Conservation (phyloP, 805 yeast genomes). For the Nakazawaea laoshanensis region DNA sequence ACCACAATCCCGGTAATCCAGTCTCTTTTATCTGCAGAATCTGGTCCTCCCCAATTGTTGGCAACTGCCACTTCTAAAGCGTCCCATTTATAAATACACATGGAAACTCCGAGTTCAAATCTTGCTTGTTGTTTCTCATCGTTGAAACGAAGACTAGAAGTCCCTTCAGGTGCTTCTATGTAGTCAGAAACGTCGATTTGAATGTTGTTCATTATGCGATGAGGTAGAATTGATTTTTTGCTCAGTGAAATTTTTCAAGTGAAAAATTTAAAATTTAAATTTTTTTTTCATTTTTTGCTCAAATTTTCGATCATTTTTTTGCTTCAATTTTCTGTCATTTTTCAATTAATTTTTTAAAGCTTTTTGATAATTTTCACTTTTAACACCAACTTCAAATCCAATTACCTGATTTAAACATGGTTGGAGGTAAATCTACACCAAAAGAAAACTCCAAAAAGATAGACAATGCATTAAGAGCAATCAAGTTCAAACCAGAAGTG, state of each 20-base stretch:
- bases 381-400: too few species aligned
- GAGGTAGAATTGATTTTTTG: too few species aligned
- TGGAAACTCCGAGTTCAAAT: slow-evolving; percentile 88
- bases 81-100: slow-evolving; percentile 90
- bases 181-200: slow-evolving; percentile 24
- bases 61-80: slow-evolving; percentile 83
- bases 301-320: too few species aligned
- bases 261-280: too few species aligned
- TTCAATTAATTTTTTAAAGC: too few species aligned
- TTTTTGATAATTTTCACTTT: too few species aligned
- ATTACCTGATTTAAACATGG: not conserved
- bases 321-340: too few species aligned
- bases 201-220: too few species aligned
- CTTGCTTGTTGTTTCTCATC: slow-evolving; percentile 70
- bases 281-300: too few species aligned
- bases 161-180: slow-evolving; percentile 17
- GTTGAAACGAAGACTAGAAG: slow-evolving; percentile 15
- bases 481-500: slow-evolving; percentile 36
- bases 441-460: slow-evolving; percentile 46
- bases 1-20: slow-evolving; percentile 84
- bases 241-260: too few species aligned
- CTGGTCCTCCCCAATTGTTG: slow-evolving; percentile 93
- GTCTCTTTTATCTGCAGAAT: slow-evolving; percentile 84
- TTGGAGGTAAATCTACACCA: not conserved
- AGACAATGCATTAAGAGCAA: slow-evolving; percentile 56